These are phyloP conservation scores for Arxiozyma bovina DNA, from an alignment of 1,139 yeast genomes.

Conservation along the genomic window DNA sequence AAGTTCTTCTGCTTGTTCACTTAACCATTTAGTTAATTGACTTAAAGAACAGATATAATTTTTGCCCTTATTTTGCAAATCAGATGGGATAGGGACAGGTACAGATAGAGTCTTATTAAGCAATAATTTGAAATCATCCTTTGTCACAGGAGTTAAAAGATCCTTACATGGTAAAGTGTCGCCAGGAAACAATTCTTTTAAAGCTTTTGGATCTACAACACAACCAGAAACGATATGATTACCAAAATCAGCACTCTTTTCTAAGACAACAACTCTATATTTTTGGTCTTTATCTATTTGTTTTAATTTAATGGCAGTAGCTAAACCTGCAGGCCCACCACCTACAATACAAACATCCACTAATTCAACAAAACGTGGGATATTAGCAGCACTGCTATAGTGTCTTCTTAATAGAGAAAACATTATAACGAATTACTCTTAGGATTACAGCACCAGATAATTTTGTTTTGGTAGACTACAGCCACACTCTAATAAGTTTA, in stretches of 20 bases:
- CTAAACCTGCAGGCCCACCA: constrained; percentile 95
- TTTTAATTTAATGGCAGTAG: constrained; percentile 83
- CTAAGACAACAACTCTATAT: constrained; percentile 78
- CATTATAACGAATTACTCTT: not conserved
- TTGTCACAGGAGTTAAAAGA: constrained; percentile 61
- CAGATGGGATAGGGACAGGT: constrained; percentile 86
- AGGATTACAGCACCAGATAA: not conserved
- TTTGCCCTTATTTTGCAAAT: constrained; percentile 59
- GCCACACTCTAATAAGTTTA: no score
- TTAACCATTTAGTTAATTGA: constrained; percentile 69
- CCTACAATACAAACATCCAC: constrained; percentile 96
- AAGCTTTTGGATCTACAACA: constrained; percentile 79
- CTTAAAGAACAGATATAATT: constrained; percentile 81
- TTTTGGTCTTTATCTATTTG: constrained; percentile 68
- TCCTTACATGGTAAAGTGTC: constrained; percentile 46
- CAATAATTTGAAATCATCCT: constrained; percentile 61
- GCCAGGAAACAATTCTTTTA: constrained; percentile 63
- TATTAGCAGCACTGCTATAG: not conserved
- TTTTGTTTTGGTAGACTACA: no score
- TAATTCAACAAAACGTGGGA: constrained; percentile 55
- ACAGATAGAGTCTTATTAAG: constrained; percentile 56
- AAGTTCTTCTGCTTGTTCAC: constrained; percentile 83
- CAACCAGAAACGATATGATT: constrained; percentile 92
- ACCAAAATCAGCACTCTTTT: constrained; percentile 88
- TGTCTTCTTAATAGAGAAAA: not conserved